These are phyloP conservation scores for Kockovaella imperatae DNA, from an alignment of 768 basidiomycete genomes.

Conservation along the genomic window DNA sequence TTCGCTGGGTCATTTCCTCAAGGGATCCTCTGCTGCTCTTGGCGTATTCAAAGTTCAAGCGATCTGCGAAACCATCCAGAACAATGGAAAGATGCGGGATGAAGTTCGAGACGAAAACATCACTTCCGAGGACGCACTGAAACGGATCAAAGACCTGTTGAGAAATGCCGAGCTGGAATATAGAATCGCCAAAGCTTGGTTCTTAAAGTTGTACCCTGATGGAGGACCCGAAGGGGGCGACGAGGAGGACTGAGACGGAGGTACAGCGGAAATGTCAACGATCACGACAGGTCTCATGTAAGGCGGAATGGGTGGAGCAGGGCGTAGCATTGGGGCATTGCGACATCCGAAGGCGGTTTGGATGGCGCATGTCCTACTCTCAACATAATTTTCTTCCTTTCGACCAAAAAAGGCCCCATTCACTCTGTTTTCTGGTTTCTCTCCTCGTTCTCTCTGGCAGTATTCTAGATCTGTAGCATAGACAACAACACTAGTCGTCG, in stretches of 20 bases:
- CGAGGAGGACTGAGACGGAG: not conserved
- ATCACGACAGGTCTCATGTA: too few species aligned
- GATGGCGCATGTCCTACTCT: too few species aligned
- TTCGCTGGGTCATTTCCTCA: constrained; percentile 82
- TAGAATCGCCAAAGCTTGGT: constrained; percentile 58
- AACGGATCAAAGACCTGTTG: constrained; percentile 56
- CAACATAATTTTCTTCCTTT: too few species aligned
- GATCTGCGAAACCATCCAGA: constrained; percentile 85
- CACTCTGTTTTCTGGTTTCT: too few species aligned
- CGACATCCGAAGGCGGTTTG: too few species aligned
- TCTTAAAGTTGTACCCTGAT: constrained; percentile 53
- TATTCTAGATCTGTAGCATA: too few species aligned
- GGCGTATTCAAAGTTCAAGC: constrained; percentile 73
- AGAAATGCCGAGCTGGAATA: constrained; percentile 61
- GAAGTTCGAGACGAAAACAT: constrained; percentile 44
- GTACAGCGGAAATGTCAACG: not conserved
- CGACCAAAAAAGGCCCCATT: too few species aligned
- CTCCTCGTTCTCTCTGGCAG: too few species aligned
- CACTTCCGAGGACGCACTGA: constrained; percentile 37
- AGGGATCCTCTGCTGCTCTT: constrained; percentile 91
- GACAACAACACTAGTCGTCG: too few species aligned
- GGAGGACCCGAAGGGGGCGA: constrained; percentile 3
- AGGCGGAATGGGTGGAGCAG: too few species aligned
- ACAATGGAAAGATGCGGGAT: constrained; percentile 66
- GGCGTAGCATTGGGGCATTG: too few species aligned